Evolutionary conservation across 1,139 yeast genomes (phyloP).

Genomic region (Kodamaea suecica): DNA sequence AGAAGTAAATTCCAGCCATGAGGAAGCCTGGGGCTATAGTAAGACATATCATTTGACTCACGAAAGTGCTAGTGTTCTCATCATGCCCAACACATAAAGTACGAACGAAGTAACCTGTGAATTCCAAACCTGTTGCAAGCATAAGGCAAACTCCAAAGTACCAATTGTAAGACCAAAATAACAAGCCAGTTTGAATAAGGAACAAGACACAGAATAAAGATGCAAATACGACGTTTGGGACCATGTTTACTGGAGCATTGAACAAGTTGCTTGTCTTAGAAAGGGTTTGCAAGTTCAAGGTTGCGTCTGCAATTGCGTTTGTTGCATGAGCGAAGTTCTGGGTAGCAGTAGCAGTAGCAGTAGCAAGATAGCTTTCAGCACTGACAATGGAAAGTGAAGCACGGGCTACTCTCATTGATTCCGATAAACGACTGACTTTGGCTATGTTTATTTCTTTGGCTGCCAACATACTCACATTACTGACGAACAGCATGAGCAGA

Average conservation of each 20-base stretch:
- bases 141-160: slow-evolving; percentile 21
- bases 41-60: slow-evolving; percentile 32
- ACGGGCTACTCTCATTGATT: slow-evolving; percentile 33
- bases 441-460: slow-evolving; percentile 11
- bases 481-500: slow-evolving; percentile 10
- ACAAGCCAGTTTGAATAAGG: slow-evolving; percentile 7
- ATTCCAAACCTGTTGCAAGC: slow-evolving; percentile 17
- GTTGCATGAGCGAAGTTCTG: slow-evolving; percentile 15
- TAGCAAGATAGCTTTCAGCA: slow-evolving; percentile 34
- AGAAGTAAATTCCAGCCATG: slow-evolving; percentile 82
- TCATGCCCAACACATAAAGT: slow-evolving; percentile 16
- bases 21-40: slow-evolving; percentile 53
- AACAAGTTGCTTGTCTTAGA: slow-evolving; percentile 25
- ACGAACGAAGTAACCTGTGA: slow-evolving; percentile 24
- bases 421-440: slow-evolving; percentile 19
- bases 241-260: background rate
- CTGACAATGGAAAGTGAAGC: slow-evolving; percentile 36
- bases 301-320: slow-evolving; percentile 25
- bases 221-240: slow-evolving; percentile 17
- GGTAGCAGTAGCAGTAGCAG: slow-evolving; percentile 36
- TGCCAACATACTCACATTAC: slow-evolving; percentile 8
- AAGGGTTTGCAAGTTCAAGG: slow-evolving; percentile 29
- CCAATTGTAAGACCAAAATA: slow-evolving; percentile 3
- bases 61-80: slow-evolving; percentile 20
- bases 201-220: slow-evolving; percentile 23